Base-by-base conservation (phyloP, 805 yeast genomes). In the Lachancea fermentati region DNA sequence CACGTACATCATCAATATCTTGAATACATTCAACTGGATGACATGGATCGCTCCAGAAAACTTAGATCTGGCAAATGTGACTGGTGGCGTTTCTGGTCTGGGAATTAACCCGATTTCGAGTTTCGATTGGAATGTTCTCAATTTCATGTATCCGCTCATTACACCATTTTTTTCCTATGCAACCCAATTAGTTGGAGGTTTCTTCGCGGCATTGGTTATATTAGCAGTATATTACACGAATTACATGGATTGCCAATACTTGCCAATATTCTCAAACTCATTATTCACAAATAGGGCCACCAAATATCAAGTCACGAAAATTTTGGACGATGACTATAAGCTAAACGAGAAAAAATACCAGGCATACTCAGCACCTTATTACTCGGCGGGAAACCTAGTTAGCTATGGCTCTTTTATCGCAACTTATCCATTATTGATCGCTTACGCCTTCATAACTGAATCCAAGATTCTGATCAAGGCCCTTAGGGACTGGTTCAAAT, bases 301-400 rank as follows among this genome's bases (percentile, higher is more conserved):
- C 19, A 44, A 62, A 0, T 79, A 66, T 54, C 61, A 71, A 15
- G 75, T 78, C 31, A 65, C 67, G 13, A 55, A 68, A 39, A 67
- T 79, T 13, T 53, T 79, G 32, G 58, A 71, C 37, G 60, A 55
- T 3, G 56, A 72, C 13, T 71, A 69, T 43, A 48, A 55, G 13
- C 67, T 79, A 34, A 81, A 78, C 50, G 45, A 57, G 16, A 55
- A 48, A 2, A 72, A 71, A 48, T 79, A 78, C 53, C 63, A 66
- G 41, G 44, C 57, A n/a, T 73, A 77, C 46, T 81, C 85, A 1
- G 81, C 84, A 6, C 86, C 87, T 6, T 80, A 72, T 57, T 78
- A 76, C 52, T 55, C 76, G 19, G 85, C 86, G 4, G 84, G 79
- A 1, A 75, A 75, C 53, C 58, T 79, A 44, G 75, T 79, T 7